phyloP scores from a whole-genome alignment of 495 filamentous ascomycete genomes.

The Xylaria sp. region DNA sequence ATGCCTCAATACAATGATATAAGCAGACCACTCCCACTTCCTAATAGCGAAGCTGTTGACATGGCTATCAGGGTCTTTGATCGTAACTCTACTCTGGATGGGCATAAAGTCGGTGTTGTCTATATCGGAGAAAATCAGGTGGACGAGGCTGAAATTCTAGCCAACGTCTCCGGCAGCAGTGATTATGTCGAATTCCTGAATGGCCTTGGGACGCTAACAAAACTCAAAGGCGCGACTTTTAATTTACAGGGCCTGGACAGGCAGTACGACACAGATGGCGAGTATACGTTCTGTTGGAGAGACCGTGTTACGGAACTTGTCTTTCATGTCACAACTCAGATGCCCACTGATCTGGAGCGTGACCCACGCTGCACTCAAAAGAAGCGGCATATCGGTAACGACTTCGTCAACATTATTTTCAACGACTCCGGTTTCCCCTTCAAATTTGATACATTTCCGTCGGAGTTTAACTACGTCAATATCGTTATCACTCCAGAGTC shows the following conservation, averaged over 20 bases:
- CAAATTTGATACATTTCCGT: constrained; percentile 89
- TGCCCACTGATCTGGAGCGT: constrained; percentile 83
- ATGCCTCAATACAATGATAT: constrained; percentile 64
- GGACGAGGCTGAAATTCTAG: constrained; percentile 79
- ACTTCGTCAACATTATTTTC: constrained; percentile 97
- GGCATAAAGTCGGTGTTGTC: constrained; percentile 93
- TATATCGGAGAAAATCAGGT: constrained; percentile 88
- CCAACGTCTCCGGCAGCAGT: constrained; percentile 79
- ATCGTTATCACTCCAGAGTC: constrained; percentile 93
- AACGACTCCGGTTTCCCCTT: constrained; percentile 91
- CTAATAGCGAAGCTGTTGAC: constrained; percentile 79
- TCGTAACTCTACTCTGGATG: constrained; percentile 87
- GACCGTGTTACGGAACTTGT: constrained; percentile 94
- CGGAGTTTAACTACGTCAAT: constrained; percentile 93
- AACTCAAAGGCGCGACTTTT: constrained; percentile 80
- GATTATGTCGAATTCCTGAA: constrained; percentile 87
- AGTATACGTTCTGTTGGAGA: constrained; percentile 89
- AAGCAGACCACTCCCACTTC: constrained; percentile 76
- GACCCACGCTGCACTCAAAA: constrained; percentile 82
- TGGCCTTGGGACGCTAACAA: constrained; percentile 79
- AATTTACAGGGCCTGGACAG: constrained; percentile 94
- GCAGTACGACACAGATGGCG: constrained; percentile 75
- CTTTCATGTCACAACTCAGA: constrained; percentile 94
- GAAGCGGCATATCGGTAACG: constrained; percentile 96
- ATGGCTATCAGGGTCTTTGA: constrained; percentile 84